Evolutionary conservation across 768 basidiomycete genomes (phyloP).

Genomic region (Grammothele lineata): DNA sequence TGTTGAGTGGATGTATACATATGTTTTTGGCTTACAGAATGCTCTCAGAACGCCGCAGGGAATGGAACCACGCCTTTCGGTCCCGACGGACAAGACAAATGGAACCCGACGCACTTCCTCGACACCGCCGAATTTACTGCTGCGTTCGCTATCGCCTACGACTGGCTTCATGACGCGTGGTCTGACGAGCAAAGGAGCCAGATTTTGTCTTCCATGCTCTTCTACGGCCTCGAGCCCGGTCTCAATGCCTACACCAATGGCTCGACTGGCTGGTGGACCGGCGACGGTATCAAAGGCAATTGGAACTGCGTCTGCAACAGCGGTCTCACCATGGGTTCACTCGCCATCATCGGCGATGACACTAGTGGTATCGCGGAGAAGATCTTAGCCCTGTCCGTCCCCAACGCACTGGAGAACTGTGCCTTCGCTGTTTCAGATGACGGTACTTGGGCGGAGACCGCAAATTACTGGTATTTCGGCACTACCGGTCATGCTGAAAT

Average conservation of each 20-base stretch:
- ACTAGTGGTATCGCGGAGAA: constrained; percentile 62
- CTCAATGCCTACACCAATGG: constrained; percentile 15
- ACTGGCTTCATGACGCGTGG: constrained; percentile 92
- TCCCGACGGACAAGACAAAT: constrained; percentile 51
- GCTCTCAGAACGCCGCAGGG: constrained; percentile 78
- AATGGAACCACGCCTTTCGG: constrained; percentile 64
- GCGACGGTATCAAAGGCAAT: constrained; percentile 68
- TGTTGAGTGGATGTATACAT: not conserved
- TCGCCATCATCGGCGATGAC: constrained; percentile 87
- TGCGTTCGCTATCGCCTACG: constrained; percentile 90
- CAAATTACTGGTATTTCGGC: constrained; percentile 95
- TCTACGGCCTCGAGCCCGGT: constrained; percentile 72
- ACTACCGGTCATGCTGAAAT: constrained; percentile 89
- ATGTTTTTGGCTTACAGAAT: not conserved
- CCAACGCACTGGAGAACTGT: constrained; percentile 80
- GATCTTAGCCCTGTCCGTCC: constrained; percentile 64
- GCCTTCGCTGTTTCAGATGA: constrained; percentile 59
- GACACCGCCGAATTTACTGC: constrained; percentile 84
- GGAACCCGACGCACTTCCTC: constrained; percentile 90
- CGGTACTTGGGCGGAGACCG: constrained; percentile 93
- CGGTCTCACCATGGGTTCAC: constrained; percentile 82
- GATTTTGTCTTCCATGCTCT: constrained; percentile 69
- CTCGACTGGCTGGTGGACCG: constrained; percentile 68
- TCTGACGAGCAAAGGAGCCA: constrained; percentile 59
- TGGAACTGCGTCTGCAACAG: constrained; percentile 98